These are phyloP conservation scores for Begonia masoniana DNA, from an alignment of 306 rosid genomes.

Conservation along the genomic window DNA sequence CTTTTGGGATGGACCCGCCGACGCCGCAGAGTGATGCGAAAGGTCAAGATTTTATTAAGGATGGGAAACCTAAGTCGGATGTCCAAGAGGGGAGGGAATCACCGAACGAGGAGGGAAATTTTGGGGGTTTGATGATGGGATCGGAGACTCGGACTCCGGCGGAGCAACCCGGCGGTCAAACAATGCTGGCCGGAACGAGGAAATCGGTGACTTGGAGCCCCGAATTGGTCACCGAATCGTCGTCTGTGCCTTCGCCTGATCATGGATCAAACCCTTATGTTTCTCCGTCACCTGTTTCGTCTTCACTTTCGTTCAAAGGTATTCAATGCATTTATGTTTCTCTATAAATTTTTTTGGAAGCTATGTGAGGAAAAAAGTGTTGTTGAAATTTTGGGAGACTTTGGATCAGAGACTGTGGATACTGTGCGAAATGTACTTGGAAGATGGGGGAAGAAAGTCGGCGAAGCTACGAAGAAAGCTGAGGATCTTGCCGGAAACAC, in stretches of 20 bases:
- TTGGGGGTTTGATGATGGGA: conserved; percentile 19
- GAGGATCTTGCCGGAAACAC: conserved; percentile 90
- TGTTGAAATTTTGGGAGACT: conserved; percentile 3
- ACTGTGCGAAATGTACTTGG: conserved; percentile 63
- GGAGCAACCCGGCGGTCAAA: conserved; percentile 7
- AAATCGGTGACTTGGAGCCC: conserved; percentile 85
- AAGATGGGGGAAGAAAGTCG: conserved; percentile 67
- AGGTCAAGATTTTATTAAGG: not conserved
- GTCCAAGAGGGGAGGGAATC: conserved; percentile 11
- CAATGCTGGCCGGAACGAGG: conserved; percentile 24
- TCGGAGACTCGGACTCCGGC: conserved; percentile 22
- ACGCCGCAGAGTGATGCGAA: conserved; percentile 19
- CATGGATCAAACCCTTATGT: conserved; percentile 19
- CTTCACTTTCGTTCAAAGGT: conserved; percentile 47
- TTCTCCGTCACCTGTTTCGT: conserved; percentile 16
- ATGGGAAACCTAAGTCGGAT: conserved; percentile 6
- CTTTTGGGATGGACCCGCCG: conserved; percentile 30
- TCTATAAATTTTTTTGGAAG: not conserved
- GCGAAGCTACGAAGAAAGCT: conserved; percentile 65
- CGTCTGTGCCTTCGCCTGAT: conserved; percentile 2
- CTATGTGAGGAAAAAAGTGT: not conserved
- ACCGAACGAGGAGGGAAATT: conserved; percentile 19
- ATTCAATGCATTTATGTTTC: not conserved
- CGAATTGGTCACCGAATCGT: conserved; percentile 56
- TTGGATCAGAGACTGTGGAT: conserved; percentile 48